A percentile compares a stretch with the other conserved stretches of the same genome.
Evolutionary conservation across 352 stramenopile species (phyloP).

Genomic region (Pythium grandisporangium): DNA sequence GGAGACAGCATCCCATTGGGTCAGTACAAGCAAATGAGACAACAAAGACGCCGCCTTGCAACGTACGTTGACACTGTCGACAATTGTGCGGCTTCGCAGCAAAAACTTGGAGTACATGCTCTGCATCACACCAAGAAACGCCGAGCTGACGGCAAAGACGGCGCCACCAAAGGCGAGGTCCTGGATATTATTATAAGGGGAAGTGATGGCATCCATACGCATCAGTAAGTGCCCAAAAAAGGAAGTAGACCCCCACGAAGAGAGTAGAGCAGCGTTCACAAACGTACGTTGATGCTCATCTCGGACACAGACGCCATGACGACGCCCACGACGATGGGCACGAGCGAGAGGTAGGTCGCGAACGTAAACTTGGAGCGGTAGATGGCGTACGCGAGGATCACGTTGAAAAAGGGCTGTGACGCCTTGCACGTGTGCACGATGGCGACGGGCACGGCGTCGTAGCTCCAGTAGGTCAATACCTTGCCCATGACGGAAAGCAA

Average conservation of each 20-base stretch:
- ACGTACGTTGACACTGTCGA: slow-evolving; percentile 80
- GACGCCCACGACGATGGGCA: slow-evolving; percentile 78
- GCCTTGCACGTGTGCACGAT: slow-evolving; percentile 85
- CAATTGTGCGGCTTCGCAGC: slow-evolving; percentile 58
- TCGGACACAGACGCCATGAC: slow-evolving; percentile 79
- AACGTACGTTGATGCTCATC: slow-evolving; percentile 76
- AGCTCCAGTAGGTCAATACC: slow-evolving; percentile 85
- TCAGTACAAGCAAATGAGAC: no score
- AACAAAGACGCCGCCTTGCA: no score
- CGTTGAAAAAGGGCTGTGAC: slow-evolving; percentile 83
- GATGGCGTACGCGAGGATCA: slow-evolving; percentile 61
- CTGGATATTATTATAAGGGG: no score
- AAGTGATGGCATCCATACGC: no score
- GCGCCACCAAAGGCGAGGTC: slow-evolving; percentile 55
- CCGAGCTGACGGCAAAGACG: slow-evolving; percentile 64
- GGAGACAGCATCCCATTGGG: no score
- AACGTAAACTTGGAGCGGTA: slow-evolving; percentile 70
- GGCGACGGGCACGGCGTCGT: slow-evolving; percentile 73
- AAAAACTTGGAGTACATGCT: slow-evolving; percentile 88
- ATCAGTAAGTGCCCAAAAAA: no score
- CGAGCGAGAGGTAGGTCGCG: slow-evolving; percentile 66
- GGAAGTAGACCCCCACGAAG: no score
- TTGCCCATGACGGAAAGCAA: slow-evolving; percentile 75
- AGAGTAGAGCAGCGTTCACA: no score
- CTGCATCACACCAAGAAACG: slow-evolving; percentile 67